These are phyloP conservation scores for Kregervanrija pseudodelftensis DNA, from an alignment of 805 yeast genomes.

Conservation along the genomic window DNA sequence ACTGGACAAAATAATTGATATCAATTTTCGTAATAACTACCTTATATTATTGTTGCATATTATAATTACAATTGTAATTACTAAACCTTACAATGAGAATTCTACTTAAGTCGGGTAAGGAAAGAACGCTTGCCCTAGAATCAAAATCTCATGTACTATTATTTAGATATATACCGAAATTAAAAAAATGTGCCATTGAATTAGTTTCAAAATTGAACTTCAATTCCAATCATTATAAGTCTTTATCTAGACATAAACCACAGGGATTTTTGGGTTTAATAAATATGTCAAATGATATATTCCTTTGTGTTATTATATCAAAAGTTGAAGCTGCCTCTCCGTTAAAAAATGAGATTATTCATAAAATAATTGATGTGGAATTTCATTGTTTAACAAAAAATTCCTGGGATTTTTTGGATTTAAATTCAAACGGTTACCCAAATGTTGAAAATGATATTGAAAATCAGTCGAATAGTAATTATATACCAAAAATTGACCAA, in stretches of 20 bases:
- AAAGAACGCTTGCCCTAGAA: slow-evolving; percentile 35
- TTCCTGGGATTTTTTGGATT: slow-evolving; percentile 73
- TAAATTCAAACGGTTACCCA: slow-evolving; percentile 66
- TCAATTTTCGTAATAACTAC: too few species aligned
- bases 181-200: slow-evolving; percentile 42
- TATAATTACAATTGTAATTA: neutral
- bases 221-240: slow-evolving; percentile 32
- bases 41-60: neutral
- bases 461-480: slow-evolving; percentile 21
- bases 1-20: too few species aligned
- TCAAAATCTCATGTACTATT: slow-evolving; percentile 39
- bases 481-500: slow-evolving; percentile 31
- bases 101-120: slow-evolving; percentile 10
- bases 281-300: slow-evolving; percentile 57
- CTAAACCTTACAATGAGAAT: slow-evolving; percentile 2
- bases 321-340: slow-evolving; percentile 78
- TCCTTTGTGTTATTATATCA: slow-evolving; percentile 73
- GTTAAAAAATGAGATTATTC: slow-evolving; percentile 68
- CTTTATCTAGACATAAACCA: slow-evolving; percentile 37
- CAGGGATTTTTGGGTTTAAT: slow-evolving; percentile 79
- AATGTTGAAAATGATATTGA: slow-evolving; percentile 34
- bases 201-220: slow-evolving; percentile 34
- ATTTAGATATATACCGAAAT: slow-evolving; percentile 33
- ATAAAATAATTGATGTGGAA: slow-evolving; percentile 78
- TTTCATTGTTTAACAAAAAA: slow-evolving; percentile 67